These are phyloP conservation scores for Thalassiosira mediterranea DNA, from an alignment of 352 stramenopile species.

Conservation along the genomic window DNA sequence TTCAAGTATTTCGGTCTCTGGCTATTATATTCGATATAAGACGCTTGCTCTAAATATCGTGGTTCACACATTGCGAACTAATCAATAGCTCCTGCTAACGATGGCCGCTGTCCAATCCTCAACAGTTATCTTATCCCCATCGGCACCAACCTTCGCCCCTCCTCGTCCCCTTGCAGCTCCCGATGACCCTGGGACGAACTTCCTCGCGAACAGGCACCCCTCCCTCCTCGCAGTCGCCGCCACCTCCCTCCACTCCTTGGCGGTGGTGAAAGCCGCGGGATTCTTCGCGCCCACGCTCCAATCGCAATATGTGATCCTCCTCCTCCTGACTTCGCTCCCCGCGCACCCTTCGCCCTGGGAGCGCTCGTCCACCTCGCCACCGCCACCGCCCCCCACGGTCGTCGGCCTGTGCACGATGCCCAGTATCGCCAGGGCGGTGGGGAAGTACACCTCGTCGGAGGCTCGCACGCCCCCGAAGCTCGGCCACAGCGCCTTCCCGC, in stretches of 20 bases:
- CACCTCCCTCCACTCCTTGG: slow-evolving; percentile 66
- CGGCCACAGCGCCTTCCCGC: slow-evolving; percentile 60
- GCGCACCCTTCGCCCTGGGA: slow-evolving; percentile 32
- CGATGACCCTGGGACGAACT: slow-evolving; percentile 59
- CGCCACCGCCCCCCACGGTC: too few species aligned
- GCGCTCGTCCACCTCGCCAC: slow-evolving; percentile 21
- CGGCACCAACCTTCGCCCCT: too few species aligned
- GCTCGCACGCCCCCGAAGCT: slow-evolving; percentile 71
- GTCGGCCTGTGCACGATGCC: slow-evolving; percentile 34
- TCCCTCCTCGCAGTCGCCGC: slow-evolving; percentile 55
- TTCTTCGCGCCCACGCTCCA: slow-evolving; percentile 76
- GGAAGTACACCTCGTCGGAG: slow-evolving; percentile 84
- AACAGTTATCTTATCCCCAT: slow-evolving; percentile 2
- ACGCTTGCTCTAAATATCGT: too few species aligned
- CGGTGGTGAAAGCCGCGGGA: slow-evolving; percentile 62
- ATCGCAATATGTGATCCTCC: slow-evolving; percentile 78
- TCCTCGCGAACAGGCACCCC: slow-evolving; percentile 78
- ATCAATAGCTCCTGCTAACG: slow-evolving; percentile 2
- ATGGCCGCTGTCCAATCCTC: slow-evolving; percentile 8
- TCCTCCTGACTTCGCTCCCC: slow-evolving; percentile 27
- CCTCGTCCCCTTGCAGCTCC: neutral
- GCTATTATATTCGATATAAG: too few species aligned
- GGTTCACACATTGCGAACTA: too few species aligned
- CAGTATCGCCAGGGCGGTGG: slow-evolving; percentile 71
- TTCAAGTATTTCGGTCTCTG: too few species aligned